These are phyloP conservation scores for Paraglomus brasilianum DNA, from an alignment of 192 early-diverging fungal species.

Conservation along the genomic window DNA sequence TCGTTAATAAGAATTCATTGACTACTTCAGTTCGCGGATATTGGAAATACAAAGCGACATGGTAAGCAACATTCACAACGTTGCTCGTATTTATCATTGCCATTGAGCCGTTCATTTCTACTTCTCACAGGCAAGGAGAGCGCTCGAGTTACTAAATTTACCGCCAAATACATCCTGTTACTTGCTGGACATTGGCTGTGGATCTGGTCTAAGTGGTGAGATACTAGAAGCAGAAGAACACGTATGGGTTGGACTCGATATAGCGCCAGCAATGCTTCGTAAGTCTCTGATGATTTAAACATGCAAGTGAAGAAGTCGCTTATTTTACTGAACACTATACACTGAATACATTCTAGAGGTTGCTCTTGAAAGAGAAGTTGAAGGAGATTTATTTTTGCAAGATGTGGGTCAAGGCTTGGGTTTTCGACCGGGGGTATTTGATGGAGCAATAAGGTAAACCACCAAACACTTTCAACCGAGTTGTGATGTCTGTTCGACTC, in stretches of 20 bases:
- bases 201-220: conserved; percentile 93
- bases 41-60: conserved; percentile 92
- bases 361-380: conserved; percentile 85
- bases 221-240: conserved; percentile 95
- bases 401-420: conserved; percentile 95
- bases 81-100: no score
- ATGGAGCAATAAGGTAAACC: conserved; percentile 81
- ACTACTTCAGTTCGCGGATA: conserved; percentile 78
- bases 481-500: not conserved
- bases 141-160: conserved; percentile 87
- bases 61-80: conserved; percentile 42
- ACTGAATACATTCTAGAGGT: conserved; percentile 57
- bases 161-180: conserved; percentile 69
- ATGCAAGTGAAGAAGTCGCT: no score
- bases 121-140: conserved; percentile 62
- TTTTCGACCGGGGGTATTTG: conserved; percentile 95
- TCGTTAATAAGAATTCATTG: not conserved
- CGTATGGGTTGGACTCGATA: conserved; percentile 96
- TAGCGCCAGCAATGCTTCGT: conserved; percentile 88
- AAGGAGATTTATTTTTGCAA: conserved; percentile 93
- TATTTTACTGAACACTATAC: no score
- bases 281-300: conserved; percentile 14
- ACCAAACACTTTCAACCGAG: not conserved
- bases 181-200: conserved; percentile 96
- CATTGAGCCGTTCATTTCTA: not conserved